Evolutionary conservation across 2,329 filamentous ascomycete genomes (phyloP), one percentile per base, ranked within the genome.

Genomic region (Ophiocordyceps australis): DNA sequence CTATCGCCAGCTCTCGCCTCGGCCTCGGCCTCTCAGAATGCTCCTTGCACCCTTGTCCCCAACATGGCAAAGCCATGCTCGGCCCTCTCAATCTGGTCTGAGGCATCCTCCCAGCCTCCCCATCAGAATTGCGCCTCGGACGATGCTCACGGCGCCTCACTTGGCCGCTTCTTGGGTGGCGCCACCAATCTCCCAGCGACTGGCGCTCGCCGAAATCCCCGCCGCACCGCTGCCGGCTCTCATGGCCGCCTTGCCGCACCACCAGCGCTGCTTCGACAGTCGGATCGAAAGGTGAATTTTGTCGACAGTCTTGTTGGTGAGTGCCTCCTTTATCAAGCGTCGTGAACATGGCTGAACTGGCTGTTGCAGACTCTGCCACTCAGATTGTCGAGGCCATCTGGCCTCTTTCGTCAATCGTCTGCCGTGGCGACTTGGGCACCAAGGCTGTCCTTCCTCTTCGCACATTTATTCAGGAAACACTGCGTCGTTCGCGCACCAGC

Each of bases 241-340:
- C 58, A 60, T 29, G 52, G 61, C 31, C 61, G 65, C 33, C 61
- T 65, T 40, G 52, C 67, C 37, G 65, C 66, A 39, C 77, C 79
- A 40, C 81, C 86, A 25, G 56, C 75, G 30, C 66, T 94, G 36
- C 64, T 85, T 35, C 76, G 85, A 42, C 85, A 94, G 59, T 71
- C 73, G 44, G 83, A 94, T 55, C 79, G 85, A 47, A 93, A 93
- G 62, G 69, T 81, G 47, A 85, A 78, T 54, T 94, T 95, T 47
- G 86, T 95, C 54, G 85, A 94, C 54, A 89, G 75, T 52, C 80
- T 94, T 51, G 85, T 94, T 60, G 86, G 86, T 94, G 82, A 81
- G 86, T 63, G 49, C 40, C 46, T n/a, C n/a, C n/a, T n/a, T n/a
- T n/a, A n/a, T n/a, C n/a, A n/a, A n/a, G n/a, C n/a, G n/a, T n/a